These are phyloP conservation scores for Sordariomycetes sp. DNA, from an alignment of 2,329 filamentous ascomycete genomes.

Conservation along the genomic window DNA sequence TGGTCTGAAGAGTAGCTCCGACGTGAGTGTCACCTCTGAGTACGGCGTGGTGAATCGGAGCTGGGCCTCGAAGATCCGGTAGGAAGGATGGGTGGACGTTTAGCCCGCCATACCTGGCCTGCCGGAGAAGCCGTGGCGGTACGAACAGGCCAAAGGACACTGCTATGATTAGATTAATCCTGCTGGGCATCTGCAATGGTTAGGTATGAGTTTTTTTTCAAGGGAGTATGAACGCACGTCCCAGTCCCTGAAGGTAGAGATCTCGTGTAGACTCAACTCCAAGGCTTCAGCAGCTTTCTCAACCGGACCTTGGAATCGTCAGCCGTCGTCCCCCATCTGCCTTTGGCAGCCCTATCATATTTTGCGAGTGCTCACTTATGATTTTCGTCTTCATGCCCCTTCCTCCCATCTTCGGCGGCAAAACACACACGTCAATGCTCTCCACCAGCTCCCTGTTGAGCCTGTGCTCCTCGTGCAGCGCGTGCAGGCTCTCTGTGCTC, in stretches of 20 bases:
- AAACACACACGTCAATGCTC: constrained; percentile 79
- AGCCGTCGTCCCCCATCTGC: neutral
- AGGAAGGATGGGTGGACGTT: constrained; percentile 92
- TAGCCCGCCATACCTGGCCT: constrained; percentile 72
- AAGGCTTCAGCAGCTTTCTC: constrained; percentile 43
- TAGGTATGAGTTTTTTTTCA: constrained; percentile 5
- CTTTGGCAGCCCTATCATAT: neutral
- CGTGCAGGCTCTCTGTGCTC: constrained; percentile 67
- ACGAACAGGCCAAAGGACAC: constrained; percentile 94
- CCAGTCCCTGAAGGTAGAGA: constrained; percentile 80
- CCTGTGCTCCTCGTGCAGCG: constrained; percentile 53
- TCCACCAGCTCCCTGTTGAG: constrained; percentile 46
- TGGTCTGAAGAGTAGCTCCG: constrained; percentile 79
- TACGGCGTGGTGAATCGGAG: constrained; percentile 80
- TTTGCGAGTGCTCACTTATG: constrained; percentile 40
- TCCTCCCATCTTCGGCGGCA: constrained; percentile 69
- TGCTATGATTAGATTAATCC: constrained; percentile 73
- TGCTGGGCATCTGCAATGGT: constrained; percentile 45
- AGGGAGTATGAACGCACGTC: constrained; percentile 38
- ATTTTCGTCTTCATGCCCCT: constrained; percentile 60
- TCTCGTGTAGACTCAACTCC: constrained; percentile 58
- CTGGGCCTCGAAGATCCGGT: constrained; percentile 79
- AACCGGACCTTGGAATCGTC: too few species aligned
- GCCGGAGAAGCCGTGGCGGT: constrained; percentile 62
- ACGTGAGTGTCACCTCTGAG: constrained; percentile 50